Conservation (phyloP, 768 basidiomycete genomes). For the Paxillus involutus region DNA sequence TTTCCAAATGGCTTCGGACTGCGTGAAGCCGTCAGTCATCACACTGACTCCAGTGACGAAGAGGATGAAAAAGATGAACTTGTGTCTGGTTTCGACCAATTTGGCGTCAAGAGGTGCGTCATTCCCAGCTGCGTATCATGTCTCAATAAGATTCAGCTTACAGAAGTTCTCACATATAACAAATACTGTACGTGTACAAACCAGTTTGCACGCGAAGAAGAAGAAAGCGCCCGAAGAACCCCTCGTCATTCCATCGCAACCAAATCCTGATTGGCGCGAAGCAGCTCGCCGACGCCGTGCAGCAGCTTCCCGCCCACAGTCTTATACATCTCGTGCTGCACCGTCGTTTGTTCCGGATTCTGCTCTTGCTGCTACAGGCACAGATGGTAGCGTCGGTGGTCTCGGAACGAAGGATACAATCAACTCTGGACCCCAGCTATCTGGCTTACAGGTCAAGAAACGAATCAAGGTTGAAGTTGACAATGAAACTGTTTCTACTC, state of each 20-base stretch:
- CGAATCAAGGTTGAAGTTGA: constrained; percentile 32
- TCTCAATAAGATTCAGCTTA: constrained; percentile 68
- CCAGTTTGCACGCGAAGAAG: constrained; percentile 44
- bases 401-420: constrained; percentile 74
- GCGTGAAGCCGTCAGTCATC: constrained; percentile 27
- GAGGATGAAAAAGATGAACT: constrained; percentile 66
- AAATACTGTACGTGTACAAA: background rate
- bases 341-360: constrained; percentile 66
- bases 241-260: constrained; percentile 80
- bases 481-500: constrained; percentile 17
- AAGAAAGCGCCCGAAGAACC: constrained; percentile 53
- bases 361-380: constrained; percentile 52
- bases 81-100: constrained; percentile 68
- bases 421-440: constrained; percentile 70
- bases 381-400: constrained; percentile 75
- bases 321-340: background rate
- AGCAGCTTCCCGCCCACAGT: constrained; percentile 7
- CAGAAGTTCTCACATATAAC: constrained; percentile 42
- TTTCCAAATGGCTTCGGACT: constrained; percentile 20
- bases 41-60: constrained; percentile 51
- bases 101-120: constrained; percentile 87
- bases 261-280: constrained; percentile 91
- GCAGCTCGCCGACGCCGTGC: constrained; percentile 60
- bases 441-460: constrained; percentile 61
- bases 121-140: background rate